Conservation (phyloP, 2,329 filamentous ascomycete genomes). For the Beauveria brongniartii region DNA sequence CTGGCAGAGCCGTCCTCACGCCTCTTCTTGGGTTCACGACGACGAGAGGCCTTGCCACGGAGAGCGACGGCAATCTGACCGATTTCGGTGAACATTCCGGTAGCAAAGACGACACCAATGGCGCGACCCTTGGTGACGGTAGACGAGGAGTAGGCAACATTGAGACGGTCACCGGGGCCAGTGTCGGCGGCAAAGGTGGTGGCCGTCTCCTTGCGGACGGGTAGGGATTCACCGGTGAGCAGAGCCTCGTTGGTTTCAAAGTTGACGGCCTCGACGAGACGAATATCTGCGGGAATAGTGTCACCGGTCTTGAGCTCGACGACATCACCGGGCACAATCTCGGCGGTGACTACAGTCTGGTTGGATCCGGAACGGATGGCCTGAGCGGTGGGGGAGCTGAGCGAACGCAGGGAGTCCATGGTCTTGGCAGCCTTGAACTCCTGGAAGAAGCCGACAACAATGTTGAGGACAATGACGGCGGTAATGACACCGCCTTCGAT, state of each 20-base stretch:
- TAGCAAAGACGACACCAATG: constrained; percentile 52
- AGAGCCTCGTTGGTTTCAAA: constrained; percentile 60
- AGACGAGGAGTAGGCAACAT: constrained; percentile 55
- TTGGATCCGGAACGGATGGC: constrained; percentile 34
- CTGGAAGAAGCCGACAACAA: constrained; percentile 42
- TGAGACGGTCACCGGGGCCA: constrained; percentile 49
- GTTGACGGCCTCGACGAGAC: constrained; percentile 52
- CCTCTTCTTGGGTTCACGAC: constrained; percentile 34
- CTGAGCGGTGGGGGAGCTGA: constrained; percentile 35
- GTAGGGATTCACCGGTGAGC: constrained; percentile 56
- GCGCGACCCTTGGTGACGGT: constrained; percentile 55
- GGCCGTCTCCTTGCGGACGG: constrained; percentile 45
- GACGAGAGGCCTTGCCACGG: constrained; percentile 27
- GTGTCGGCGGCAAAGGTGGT: constrained; percentile 34
- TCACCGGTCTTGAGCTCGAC: constrained; percentile 47
- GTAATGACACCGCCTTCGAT: constrained; percentile 53
- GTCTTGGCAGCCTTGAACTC: constrained; percentile 41
- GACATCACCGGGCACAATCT: constrained; percentile 51
- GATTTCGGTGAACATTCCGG: constrained; percentile 54
- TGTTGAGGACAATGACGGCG: constrained; percentile 49
- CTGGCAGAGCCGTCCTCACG: constrained; percentile 33
- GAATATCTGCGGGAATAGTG: constrained; percentile 53
- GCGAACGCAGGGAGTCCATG: constrained; percentile 38
- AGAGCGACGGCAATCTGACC: constrained; percentile 49
- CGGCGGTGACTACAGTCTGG: constrained; percentile 28